Evolutionary conservation across 2,329 filamentous ascomycete genomes (phyloP).

Genomic region (Fusarium sp.): DNA sequence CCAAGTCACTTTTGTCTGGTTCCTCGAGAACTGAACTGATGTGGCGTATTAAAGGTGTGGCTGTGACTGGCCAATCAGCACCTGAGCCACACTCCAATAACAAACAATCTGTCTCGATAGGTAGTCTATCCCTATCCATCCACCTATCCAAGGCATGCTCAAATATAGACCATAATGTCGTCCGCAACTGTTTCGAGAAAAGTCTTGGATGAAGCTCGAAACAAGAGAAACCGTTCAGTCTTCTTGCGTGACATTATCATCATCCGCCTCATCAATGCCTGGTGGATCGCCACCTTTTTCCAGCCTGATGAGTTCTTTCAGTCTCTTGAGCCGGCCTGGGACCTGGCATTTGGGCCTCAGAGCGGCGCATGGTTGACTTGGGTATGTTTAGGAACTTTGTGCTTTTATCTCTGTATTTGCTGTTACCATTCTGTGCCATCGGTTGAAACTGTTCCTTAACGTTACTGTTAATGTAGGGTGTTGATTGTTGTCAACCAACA

Average conservation of each 20-base stretch:
- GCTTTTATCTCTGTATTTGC: not conserved
- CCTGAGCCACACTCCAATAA: slow-evolving; percentile 13
- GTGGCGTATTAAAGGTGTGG: not conserved
- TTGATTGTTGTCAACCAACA: slow-evolving; percentile 3
- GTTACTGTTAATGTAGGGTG: not conserved
- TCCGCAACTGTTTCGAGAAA: slow-evolving; percentile 12
- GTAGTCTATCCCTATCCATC: slow-evolving; percentile 6
- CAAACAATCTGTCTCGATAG: slow-evolving; percentile 21
- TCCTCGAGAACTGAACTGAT: not conserved
- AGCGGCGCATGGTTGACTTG: slow-evolving; percentile 95
- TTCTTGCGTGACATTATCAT: slow-evolving; percentile 62
- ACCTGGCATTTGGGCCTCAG: slow-evolving; percentile 79
- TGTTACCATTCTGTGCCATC: not conserved
- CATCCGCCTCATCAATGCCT: slow-evolving; percentile 82
- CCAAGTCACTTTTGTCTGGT: not conserved
- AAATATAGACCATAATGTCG: slow-evolving; percentile 22
- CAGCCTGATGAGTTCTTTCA: slow-evolving; percentile 99
- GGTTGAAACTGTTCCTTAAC: not conserved
- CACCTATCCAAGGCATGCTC: not conserved
- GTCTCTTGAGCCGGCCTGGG: slow-evolving; percentile 93
- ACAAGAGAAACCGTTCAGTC: slow-evolving; percentile 40
- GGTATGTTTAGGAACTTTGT: slow-evolving; percentile 67
- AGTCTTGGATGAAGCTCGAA: slow-evolving; percentile 34
- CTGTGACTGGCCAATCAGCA: slow-evolving; percentile 18
- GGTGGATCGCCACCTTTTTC: slow-evolving; percentile 88